phyloP scores from a whole-genome alignment of 2,329 filamentous ascomycete genomes.

The Teratosphaeria epicoccoides region DNA sequence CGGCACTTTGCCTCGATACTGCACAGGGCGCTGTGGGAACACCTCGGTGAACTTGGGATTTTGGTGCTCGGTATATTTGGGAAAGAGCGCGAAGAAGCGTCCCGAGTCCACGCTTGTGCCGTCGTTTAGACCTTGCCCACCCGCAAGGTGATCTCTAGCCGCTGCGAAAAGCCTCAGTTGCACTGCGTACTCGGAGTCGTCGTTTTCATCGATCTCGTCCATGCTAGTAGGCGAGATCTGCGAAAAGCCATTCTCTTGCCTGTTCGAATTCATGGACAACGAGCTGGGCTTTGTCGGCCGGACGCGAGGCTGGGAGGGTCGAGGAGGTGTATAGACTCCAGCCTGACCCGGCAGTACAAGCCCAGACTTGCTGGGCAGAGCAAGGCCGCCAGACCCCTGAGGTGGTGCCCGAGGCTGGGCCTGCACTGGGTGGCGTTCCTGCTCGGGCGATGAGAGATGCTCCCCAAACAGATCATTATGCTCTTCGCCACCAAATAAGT shows the following conservation, averaged over 20 bases:
- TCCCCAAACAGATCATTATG: constrained; percentile 31
- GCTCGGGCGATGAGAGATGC: constrained; percentile 23
- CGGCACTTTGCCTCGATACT: constrained; percentile 69
- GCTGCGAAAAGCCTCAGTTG: constrained; percentile 25
- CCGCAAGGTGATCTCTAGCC: constrained; percentile 10
- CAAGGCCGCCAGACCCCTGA: constrained; percentile 16
- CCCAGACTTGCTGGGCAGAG: constrained; percentile 20
- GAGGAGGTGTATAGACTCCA: background rate
- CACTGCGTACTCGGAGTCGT: constrained; percentile 15
- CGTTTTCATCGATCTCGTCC: constrained; percentile 15
- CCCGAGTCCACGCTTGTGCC: constrained; percentile 56
- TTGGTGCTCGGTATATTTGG: constrained; percentile 64
- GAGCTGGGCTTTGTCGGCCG: constrained; percentile 9
- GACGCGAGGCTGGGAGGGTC: constrained; percentile 2
- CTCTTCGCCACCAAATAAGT: constrained; percentile 52
- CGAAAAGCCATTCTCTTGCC: constrained; percentile 7
- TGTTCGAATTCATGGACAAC: background rate
- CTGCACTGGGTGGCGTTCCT: constrained; percentile 10
- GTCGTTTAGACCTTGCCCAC: constrained; percentile 10
- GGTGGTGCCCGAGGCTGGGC: constrained; percentile 5
- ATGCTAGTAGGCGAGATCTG: constrained; percentile 14
- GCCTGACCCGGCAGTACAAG: constrained; percentile 17
- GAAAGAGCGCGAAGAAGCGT: constrained; percentile 68
- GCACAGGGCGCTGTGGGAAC: constrained; percentile 68
- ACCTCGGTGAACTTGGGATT: constrained; percentile 72